These are phyloP conservation scores for Trypanosoma vivax DNA, from an alignment of 208 protist species.

Conservation along the genomic window DNA sequence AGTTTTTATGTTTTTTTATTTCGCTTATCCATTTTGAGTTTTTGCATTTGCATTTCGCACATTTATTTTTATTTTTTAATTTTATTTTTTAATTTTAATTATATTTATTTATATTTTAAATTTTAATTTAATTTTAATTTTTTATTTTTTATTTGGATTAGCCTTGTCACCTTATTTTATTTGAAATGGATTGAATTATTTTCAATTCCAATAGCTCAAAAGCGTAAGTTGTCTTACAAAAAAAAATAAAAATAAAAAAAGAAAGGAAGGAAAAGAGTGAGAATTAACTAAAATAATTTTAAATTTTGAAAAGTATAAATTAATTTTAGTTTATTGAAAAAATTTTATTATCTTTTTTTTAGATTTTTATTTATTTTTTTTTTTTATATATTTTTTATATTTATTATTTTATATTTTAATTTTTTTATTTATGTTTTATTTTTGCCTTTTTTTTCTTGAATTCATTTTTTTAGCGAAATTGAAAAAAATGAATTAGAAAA, in stretches of 20 bases:
- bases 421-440: conserved; percentile 4
- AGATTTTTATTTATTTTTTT: too few relatives aligned
- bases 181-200: neutral
- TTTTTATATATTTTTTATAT: conserved; percentile 4
- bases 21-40: too few relatives aligned
- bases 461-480: conserved; percentile 12
- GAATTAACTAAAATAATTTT: too few relatives aligned
- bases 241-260: too few relatives aligned
- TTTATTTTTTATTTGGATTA: neutral
- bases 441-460: conserved; percentile 9
- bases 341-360: too few relatives aligned
- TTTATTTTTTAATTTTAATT: neutral
- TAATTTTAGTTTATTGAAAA: too few relatives aligned
- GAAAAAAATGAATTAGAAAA: too few relatives aligned
- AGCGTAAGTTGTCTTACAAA: too few relatives aligned
- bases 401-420: neutral
- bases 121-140: neutral
- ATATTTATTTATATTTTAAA: conserved; percentile 1
- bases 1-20: too few relatives aligned
- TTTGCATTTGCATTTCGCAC: conserved; percentile 6
- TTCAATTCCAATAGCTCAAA: too few relatives aligned
- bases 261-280: too few relatives aligned
- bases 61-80: conserved; percentile 5
- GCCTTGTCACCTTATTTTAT: neutral
- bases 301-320: too few relatives aligned